These are phyloP conservation scores for Pyrenophora teres DNA, from an alignment of 2,329 filamentous ascomycete species.

Conservation along the genomic window DNA sequence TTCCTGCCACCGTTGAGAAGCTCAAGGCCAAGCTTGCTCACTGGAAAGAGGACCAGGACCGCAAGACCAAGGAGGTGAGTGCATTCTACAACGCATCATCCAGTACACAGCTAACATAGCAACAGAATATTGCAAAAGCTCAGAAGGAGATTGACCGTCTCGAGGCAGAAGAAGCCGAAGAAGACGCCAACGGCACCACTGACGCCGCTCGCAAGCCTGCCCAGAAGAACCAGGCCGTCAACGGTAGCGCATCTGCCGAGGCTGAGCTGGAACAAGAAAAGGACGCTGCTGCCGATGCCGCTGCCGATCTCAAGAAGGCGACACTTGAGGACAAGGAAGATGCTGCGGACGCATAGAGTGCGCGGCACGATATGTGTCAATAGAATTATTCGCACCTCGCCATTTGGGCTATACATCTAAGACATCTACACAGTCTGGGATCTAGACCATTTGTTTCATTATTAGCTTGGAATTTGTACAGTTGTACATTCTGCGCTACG, in stretches of 20 bases:
- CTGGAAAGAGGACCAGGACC: constrained; percentile 90
- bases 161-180: constrained; percentile 69
- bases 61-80: constrained; percentile 87
- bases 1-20: constrained; percentile 81
- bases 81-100: not conserved
- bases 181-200: constrained; percentile 56
- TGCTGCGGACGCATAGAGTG: constrained; percentile 30
- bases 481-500: constrained; percentile 18
- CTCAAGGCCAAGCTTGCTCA: constrained; percentile 86
- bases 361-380: constrained; percentile 3
- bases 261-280: constrained; percentile 62
- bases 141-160: constrained; percentile 93
- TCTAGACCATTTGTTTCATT: constrained; percentile 23
- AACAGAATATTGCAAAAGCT: constrained; percentile 92
- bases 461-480: constrained; percentile 21
- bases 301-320: constrained; percentile 64
- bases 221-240: constrained; percentile 57
- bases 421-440: constrained; percentile 24
- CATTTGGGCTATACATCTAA: constrained; percentile 25
- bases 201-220: constrained; percentile 61
- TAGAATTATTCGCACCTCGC: constrained; percentile 12
- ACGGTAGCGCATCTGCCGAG: constrained; percentile 57
- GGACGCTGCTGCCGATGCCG: constrained; percentile 62
- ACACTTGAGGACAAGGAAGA: constrained; percentile 60
- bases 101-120: constrained; percentile 16